These are phyloP conservation scores for Fusarium circinatum DNA, from an alignment of 2,329 filamentous ascomycete genomes.

Conservation along the genomic window DNA sequence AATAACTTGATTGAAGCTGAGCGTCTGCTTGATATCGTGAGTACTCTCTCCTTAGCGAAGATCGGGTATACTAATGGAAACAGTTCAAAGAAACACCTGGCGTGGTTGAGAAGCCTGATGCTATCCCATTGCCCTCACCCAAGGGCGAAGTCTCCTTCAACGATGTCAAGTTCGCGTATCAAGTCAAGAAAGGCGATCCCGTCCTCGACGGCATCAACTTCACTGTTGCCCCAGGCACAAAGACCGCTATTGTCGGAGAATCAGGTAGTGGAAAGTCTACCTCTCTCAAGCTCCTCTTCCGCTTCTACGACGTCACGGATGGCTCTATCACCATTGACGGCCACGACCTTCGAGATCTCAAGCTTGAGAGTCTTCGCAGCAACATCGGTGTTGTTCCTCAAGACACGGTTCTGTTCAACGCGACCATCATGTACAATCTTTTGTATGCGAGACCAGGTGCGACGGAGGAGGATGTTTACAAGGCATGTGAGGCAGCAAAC, in stretches of 20 bases:
- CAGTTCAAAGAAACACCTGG: slow-evolving; percentile 57
- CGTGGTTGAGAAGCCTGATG: slow-evolving; percentile 55
- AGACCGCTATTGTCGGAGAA: slow-evolving; percentile 58
- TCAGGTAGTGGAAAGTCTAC: slow-evolving; percentile 61
- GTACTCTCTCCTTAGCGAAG: background rate
- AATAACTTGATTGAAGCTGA: slow-evolving; percentile 59
- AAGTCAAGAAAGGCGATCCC: slow-evolving; percentile 49
- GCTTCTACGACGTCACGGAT: slow-evolving; percentile 60
- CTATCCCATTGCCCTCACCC: slow-evolving; percentile 45
- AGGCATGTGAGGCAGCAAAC: slow-evolving; percentile 63
- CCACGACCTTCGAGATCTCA: slow-evolving; percentile 56
- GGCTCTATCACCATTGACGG: slow-evolving; percentile 60
- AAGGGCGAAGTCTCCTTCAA: slow-evolving; percentile 55
- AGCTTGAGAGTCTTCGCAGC: slow-evolving; percentile 52
- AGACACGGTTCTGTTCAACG: slow-evolving; percentile 61
- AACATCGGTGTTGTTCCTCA: slow-evolving; percentile 59
- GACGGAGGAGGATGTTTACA: slow-evolving; percentile 59
- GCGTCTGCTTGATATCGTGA: slow-evolving; percentile 56
- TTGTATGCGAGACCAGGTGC: slow-evolving; percentile 61
- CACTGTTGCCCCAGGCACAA: slow-evolving; percentile 55
- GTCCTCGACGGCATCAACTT: slow-evolving; percentile 55
- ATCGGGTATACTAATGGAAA: slow-evolving; percentile 18
- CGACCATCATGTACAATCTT: slow-evolving; percentile 65
- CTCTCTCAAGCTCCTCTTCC: slow-evolving; percentile 60
- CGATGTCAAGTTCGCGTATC: slow-evolving; percentile 57